Base-by-base conservation (phyloP, 306 rosid genomes). In the Vigna reflexopilosa region DNA sequence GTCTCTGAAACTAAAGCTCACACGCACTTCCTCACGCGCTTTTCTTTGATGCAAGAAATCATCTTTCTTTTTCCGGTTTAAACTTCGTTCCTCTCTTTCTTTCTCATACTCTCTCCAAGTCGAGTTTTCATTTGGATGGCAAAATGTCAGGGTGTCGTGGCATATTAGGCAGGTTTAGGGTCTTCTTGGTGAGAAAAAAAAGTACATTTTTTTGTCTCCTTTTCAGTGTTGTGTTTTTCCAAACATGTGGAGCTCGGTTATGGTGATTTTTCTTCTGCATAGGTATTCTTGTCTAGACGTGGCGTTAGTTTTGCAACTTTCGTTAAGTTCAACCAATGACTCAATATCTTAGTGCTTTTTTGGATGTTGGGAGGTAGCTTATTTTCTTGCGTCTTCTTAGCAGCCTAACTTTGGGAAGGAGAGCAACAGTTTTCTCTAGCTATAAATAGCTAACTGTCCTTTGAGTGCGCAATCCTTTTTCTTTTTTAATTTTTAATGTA, bases 31-130 rank as follows among this genome's bases (percentile, higher is more conserved):
- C 59, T 17, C 59, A 19, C 59, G 58, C 58, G 59, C 28, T 54
- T 54, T 54, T 54, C 59, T 54, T 54, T 11, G 9, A 54, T 54
- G 59, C 28, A 54, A 54, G 59, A 54, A 54, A 54, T 9, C 59
- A 19, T 52, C 19, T 30, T 54, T 54, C 22, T 54, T 54, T 19
- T 54, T 24, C 34, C 34, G 59, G 28, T 19, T 28, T 54, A 19
- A 54, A 19, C 59, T 54, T 42, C 3, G 45, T 42, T 42, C 47
- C 2, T 42, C 47, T 42, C 13, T 40, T 9, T 40, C 45, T 9
- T 3, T 42, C 12, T 42, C 45, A 7, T 12, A 0, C 47, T 9
- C 13, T 42, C 47, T 9, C 13, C 13, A 54, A 54, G 59, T 19
- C 14, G 59, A 17, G 59, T 7, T 54, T 54, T 54, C 59, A 19